Conservation (phyloP, 352 stramenopile species). For the Phytophthora fragariae region DNA sequence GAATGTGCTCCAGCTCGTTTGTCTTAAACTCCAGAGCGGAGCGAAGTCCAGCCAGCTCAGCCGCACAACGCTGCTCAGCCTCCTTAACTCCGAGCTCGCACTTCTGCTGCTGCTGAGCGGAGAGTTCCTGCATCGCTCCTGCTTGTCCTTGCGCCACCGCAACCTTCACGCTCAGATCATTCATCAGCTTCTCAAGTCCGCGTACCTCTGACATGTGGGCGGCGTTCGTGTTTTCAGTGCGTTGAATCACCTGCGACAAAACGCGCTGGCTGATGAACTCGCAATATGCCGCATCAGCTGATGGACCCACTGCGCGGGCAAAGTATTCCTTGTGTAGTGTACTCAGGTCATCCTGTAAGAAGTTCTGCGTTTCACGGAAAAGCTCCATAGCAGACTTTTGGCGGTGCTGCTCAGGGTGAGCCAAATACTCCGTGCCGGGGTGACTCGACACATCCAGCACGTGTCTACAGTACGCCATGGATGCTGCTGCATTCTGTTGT, state of each 20-base stretch:
- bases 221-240: slow-evolving; percentile 75
- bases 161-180: slow-evolving; percentile 84
- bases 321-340: slow-evolving; percentile 70
- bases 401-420: slow-evolving; percentile 30
- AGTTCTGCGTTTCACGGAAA: slow-evolving; percentile 73
- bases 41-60: slow-evolving; percentile 68
- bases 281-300: slow-evolving; percentile 83
- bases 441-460: slow-evolving; percentile 58
- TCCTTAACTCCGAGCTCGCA: slow-evolving; percentile 80
- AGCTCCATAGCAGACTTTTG: slow-evolving; percentile 82
- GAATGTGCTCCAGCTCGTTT: slow-evolving; percentile 87
- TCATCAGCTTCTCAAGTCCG: slow-evolving; percentile 82
- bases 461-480: slow-evolving; percentile 84
- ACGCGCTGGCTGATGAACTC: slow-evolving; percentile 85
- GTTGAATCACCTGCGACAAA: slow-evolving; percentile 76
- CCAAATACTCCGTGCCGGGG: slow-evolving; percentile 51
- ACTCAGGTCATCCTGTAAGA: slow-evolving; percentile 62
- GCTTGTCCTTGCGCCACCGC: slow-evolving; percentile 82
- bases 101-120: slow-evolving; percentile 80
- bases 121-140: slow-evolving; percentile 84
- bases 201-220: slow-evolving; percentile 83
- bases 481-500: slow-evolving; percentile 83
- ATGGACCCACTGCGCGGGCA: slow-evolving; percentile 67
- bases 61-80: slow-evolving; percentile 74
- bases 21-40: slow-evolving; percentile 88